Base-by-base conservation (phyloP, 2,329 filamentous ascomycete genomes). In the Elsinoe perseae region DNA sequence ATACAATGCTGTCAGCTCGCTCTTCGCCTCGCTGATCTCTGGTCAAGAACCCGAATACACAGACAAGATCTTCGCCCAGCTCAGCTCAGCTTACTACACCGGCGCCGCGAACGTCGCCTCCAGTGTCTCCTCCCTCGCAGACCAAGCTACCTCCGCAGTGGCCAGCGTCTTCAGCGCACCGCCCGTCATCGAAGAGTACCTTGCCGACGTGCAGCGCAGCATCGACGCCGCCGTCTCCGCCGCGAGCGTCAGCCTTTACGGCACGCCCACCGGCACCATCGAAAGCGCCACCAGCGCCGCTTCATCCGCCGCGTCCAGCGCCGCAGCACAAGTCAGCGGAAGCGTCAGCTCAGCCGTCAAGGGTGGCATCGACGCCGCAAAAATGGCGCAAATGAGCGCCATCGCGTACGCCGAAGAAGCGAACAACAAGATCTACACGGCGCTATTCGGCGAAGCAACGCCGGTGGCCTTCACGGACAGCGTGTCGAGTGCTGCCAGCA, bases 31-130 rank as follows among this genome's bases (percentile, higher is more conserved):
- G 69, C 75, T 95, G 1, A 76, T 95, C 12, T 72, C 79, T 38
- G 89, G 87, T 54, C 89, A 85, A 68, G 89, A 95, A 66, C 84
- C 87, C 0, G 82, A 84, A 12, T 95, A 89, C 64, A 90, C 85
- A 0, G 87, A 95, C 65, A 90, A 86, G 58, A 85, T 92, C 2
- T 82, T 89, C 70, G 82, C 76, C 54, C 81, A 86, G 53, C 77
- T 95, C 10, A 80, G 81, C 56, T 84, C 80, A 2, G 86, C 83
- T 0, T 93, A 92, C 65, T 81, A 82, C 21, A 87, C 83, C 0
- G 85, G 83, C 1, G 72, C 80, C 1, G 77, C 81, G 0, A 82
- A 77, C 0, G 73, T 78, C 6, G 76, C 76, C 9, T 75, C 77
- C 0, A 61, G 58, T 23, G 20, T 80, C 74, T 80, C 78, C 8